phyloP scores from a whole-genome alignment of 2,329 filamentous ascomycete species.

The Fusarium brachygibbosum region DNA sequence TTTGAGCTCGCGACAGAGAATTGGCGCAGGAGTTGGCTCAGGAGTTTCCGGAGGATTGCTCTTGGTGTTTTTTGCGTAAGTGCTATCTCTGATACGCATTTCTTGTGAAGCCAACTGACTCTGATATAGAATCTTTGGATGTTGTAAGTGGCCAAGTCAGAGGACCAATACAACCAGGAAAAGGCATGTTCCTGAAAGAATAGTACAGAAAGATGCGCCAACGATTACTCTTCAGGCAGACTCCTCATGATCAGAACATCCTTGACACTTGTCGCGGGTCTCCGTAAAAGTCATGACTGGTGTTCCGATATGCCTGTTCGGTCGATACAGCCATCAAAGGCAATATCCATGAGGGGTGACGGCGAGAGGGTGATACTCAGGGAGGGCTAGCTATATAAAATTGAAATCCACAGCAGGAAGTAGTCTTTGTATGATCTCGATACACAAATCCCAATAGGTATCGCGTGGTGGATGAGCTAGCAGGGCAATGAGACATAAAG shows the following conservation, averaged over 20 bases:
- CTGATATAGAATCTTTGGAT: conserved; percentile 22
- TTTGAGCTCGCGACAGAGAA: conserved; percentile 22
- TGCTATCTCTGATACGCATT: neutral
- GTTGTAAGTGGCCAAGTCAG: conserved; percentile 13
- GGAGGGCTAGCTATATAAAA: conserved; percentile 29
- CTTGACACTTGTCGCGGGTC: neutral
- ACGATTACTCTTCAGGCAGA: neutral
- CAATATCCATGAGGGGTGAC: neutral
- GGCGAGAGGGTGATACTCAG: conserved; percentile 4
- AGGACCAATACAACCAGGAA: neutral
- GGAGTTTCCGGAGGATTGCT: conserved; percentile 18
- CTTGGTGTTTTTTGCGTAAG: conserved; percentile 32
- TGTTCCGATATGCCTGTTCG: neutral
- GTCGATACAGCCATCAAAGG: neutral
- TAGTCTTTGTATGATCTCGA: conserved; percentile 23
- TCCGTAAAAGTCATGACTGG: neutral
- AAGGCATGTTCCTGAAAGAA: neutral
- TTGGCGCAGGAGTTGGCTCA: conserved; percentile 26
- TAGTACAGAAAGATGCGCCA: neutral
- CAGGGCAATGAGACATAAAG: conserved; percentile 31
- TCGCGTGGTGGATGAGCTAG: conserved; percentile 15
- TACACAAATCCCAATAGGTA: conserved; percentile 2
- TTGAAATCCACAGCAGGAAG: conserved; percentile 30
- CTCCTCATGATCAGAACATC: neutral
- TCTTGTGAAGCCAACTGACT: neutral